A percentile compares a stretch with the other conserved stretches of the same genome.
Conservation (phyloP, 108 stramenopile species). For the Stephanodiscus triporus region DNA sequence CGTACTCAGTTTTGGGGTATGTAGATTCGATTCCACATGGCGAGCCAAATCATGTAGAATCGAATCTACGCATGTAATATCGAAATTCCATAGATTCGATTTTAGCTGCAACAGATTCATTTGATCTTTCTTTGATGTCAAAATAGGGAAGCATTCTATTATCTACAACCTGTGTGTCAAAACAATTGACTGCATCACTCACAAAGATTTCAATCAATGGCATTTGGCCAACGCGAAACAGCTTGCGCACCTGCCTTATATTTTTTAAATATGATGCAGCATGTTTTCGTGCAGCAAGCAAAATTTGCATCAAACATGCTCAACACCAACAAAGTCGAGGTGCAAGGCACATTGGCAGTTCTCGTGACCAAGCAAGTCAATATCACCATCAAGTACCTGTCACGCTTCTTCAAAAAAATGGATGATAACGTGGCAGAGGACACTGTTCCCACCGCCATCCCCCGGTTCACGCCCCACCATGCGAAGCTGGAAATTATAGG, state of each 20-base stretch:
- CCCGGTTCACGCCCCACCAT: not conserved
- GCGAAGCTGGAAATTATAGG: too few relatives aligned
- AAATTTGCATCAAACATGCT: not conserved
- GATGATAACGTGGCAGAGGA: not conserved
- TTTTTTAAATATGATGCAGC: conserved; percentile 4
- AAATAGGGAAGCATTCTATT: too few relatives aligned
- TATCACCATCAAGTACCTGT: not conserved
- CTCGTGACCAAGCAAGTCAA: not conserved
- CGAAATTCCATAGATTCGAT: too few relatives aligned
- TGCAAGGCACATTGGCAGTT: not conserved
- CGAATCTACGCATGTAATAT: too few relatives aligned
- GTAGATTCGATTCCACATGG: too few relatives aligned
- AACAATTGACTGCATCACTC: not conserved
- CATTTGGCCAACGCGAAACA: not conserved
- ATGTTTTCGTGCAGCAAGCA: not conserved
- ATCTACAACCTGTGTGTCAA: not conserved
- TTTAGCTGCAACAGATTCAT: too few relatives aligned
- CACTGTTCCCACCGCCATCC: not conserved
- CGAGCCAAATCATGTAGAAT: too few relatives aligned
- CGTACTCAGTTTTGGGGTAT: too few relatives aligned
- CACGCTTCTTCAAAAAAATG: conserved; percentile 3
- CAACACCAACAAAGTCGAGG: not conserved
- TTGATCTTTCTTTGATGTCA: not conserved
- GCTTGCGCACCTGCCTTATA: not conserved
- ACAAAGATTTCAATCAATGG: not conserved